Percentiles rank a stretch among this genome's conserved stretches.
These are phyloP conservation scores for Orbilia blumenaviensis DNA, from an alignment of 2,329 filamentous ascomycete species.

Conservation along the genomic window DNA sequence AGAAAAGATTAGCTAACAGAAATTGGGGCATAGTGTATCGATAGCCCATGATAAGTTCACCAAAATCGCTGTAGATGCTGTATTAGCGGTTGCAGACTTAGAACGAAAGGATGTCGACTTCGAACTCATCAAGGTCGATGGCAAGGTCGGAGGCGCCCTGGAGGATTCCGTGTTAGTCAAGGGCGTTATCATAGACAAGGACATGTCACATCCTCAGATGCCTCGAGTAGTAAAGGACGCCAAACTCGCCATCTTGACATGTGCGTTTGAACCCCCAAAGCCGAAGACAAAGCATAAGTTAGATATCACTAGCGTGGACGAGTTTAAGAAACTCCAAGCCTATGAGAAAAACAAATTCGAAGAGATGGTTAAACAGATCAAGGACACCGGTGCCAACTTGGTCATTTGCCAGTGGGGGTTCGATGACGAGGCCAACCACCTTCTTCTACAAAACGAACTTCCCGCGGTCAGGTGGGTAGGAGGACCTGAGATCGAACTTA, in stretches of 20 bases:
- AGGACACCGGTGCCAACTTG: conserved; percentile 94
- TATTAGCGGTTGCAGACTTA: conserved; percentile 93
- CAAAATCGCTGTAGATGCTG: conserved; percentile 95
- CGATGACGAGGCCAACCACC: conserved; percentile 97
- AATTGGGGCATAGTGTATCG: conserved; percentile 70
- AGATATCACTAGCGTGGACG: conserved; percentile 94
- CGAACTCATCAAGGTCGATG: conserved; percentile 98
- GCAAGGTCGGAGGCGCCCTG: conserved; percentile 92
- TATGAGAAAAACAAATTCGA: conserved; percentile 97
- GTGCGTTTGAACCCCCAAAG: conserved; percentile 97
- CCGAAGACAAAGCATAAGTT: conserved; percentile 99
- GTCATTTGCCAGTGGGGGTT: conserved; percentile 99
- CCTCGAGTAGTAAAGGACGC: conserved; percentile 92
- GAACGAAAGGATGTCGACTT: conserved; percentile 98
- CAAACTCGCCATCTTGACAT: conserved; percentile 96
- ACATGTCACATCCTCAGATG: conserved; percentile 99
- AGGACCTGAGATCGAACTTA: conserved; percentile 96
- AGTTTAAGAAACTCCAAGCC: conserved; percentile 96
- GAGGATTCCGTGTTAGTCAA: conserved; percentile 96
- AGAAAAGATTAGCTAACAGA: conserved; percentile 50
- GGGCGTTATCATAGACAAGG: conserved; percentile 98
- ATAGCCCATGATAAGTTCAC: conserved; percentile 99
- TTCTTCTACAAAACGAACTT: conserved; percentile 93
- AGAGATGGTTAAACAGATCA: conserved; percentile 99
- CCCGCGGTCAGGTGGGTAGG: conserved; percentile 98